Evolutionary conservation across 805 yeast species (phyloP).

Genomic region (Ogataea paradorogensis): DNA sequence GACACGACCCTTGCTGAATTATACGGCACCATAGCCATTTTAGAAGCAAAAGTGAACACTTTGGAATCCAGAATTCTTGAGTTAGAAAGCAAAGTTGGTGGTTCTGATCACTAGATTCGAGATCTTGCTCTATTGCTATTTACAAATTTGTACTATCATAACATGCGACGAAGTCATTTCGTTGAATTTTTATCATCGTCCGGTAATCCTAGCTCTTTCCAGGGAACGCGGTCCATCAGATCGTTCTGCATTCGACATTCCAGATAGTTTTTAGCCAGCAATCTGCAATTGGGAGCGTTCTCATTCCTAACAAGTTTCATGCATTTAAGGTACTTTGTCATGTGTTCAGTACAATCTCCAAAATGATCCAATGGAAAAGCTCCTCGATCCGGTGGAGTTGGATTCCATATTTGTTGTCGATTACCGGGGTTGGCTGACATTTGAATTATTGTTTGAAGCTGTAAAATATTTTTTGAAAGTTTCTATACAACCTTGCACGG

Average conservation of each 20-base stretch:
- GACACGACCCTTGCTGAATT: slow-evolving; percentile 16
- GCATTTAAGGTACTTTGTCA: slow-evolving; percentile 76
- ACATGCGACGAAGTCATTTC: background rate
- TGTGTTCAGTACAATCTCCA: slow-evolving; percentile 75
- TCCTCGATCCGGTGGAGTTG: slow-evolving; percentile 95
- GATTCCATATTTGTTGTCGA: slow-evolving; percentile 51
- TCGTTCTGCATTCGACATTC: slow-evolving; percentile 84
- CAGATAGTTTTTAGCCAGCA: slow-evolving; percentile 76
- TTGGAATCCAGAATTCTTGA: slow-evolving; percentile 20
- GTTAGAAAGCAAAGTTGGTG: slow-evolving; percentile 16
- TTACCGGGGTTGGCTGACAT: slow-evolving; percentile 48
- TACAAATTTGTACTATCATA: slow-evolving; percentile 3
- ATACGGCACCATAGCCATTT: slow-evolving; percentile 19
- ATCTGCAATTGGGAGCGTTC: slow-evolving; percentile 88
- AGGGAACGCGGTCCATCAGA: slow-evolving; percentile 35
- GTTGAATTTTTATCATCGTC: slow-evolving; percentile 21
- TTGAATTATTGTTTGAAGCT: background rate
- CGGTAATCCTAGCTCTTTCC: slow-evolving; percentile 38
- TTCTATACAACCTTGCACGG: slow-evolving; percentile 15
- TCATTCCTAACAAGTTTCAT: slow-evolving; percentile 72
- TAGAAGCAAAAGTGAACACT: slow-evolving; percentile 21
- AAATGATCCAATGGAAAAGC: slow-evolving; percentile 91
- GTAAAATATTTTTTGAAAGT: background rate
- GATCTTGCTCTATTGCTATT: slow-evolving; percentile 3
- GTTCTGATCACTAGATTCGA: slow-evolving; percentile 6